Evolutionary conservation across 2,329 filamentous ascomycete species (phyloP), one percentile per base, ranked within the genome.

Genomic region (Xylariaceae sp.): DNA sequence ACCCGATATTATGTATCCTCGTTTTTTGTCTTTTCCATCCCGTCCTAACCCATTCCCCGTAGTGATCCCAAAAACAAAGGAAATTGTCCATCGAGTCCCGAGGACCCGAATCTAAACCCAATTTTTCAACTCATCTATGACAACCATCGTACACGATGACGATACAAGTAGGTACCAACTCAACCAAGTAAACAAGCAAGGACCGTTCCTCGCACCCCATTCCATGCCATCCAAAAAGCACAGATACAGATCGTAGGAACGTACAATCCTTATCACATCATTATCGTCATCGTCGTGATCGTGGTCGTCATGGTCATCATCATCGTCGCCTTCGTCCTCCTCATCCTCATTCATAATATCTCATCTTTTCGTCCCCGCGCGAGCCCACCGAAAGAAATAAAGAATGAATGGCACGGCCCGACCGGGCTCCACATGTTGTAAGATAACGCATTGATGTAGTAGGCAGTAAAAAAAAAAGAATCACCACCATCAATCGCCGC

Each of bases 1-100:
- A 54, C 56, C 56, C 54, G 53, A 59, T 49, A 48, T 44, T 48
- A 42, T 43, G 44, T 19, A 20, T 45, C 54, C 50, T 29, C 18
- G 32, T 50, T 32, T 50, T 52, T 53, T 54, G 21, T 12, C 20
- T 50, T 52, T 20, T 23, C 44, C 42, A 42, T 45, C 32, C 55
- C 46, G 20, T 52, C 51, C 50, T 53, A 10, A 19, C 21, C 23
- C 20, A 19, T 43, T 21, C 40, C 26, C 32, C 32, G 52, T 32
- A 40, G 40, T 52, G 49, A 43, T 50, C 20, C 23, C 20, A 29
- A 40, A 40, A 47, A 51, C 40, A 48, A 48, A 45, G 19, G 41
- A 48, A 40, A 50, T 21, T n/a, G 20, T 29, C 4, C 18, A 37
- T 10, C 32, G 23, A n/a, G 14, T 19, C 23, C 18, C 4, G 10